Conservation (phyloP, 176 grass and related monocot species). For the Oryza meyeriana region DNA sequence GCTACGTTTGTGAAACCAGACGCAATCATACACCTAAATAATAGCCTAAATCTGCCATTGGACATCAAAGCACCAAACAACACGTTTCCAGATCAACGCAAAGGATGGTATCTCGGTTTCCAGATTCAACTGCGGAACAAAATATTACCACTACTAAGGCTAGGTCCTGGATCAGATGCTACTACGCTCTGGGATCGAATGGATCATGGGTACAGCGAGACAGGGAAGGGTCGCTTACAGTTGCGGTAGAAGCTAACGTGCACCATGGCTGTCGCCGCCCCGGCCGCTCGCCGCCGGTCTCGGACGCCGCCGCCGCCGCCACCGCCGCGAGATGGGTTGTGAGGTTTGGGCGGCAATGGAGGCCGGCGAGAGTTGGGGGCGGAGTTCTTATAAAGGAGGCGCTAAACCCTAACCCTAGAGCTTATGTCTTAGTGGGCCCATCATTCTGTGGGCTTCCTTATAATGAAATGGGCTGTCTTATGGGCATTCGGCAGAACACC, state of each 20-base stretch:
- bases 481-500: background rate
- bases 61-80: background rate
- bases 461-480: background rate
- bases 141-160: background rate
- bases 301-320: background rate
- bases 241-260: slow-evolving; percentile 65
- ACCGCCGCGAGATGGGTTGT: background rate
- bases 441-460: background rate
- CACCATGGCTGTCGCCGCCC: slow-evolving; percentile 41
- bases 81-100: background rate
- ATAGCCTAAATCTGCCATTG: background rate
- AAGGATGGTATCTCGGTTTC: background rate
- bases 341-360: background rate
- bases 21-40: background rate
- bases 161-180: background rate
- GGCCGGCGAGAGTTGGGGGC: background rate
- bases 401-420: slow-evolving; percentile 64
- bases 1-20: background rate
- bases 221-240: slow-evolving; percentile 28
- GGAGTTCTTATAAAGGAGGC: slow-evolving; percentile 33
- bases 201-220: background rate
- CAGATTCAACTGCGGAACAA: background rate
- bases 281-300: slow-evolving; percentile 4
- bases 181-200: background rate
- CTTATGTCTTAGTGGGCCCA: slow-evolving; percentile 19